Evolutionary conservation across 805 yeast species (phyloP).

Genomic region (Wickerhamomyces sydowiorum): DNA sequence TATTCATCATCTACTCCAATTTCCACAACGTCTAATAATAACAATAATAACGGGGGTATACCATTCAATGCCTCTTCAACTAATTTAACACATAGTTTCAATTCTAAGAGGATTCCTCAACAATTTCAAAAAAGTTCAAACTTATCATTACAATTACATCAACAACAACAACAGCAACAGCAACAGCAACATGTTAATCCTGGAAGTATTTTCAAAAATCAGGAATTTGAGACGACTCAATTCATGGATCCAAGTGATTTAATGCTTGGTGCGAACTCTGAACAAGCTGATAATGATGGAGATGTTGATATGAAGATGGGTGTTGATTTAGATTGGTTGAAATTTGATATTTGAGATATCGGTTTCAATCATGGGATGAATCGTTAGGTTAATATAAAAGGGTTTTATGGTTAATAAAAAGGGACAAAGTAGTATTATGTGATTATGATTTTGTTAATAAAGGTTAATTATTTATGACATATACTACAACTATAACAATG

Average conservation of each 20-base stretch:
- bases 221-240: slow-evolving; percentile 1
- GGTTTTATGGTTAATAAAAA: too few species aligned
- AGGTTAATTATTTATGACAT: too few species aligned
- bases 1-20: slow-evolving; percentile 5
- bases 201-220: slow-evolving; percentile 8
- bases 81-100: slow-evolving; percentile 20
- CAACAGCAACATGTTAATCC: background rate
- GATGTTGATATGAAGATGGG: slow-evolving; percentile 11
- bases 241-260: slow-evolving; percentile 9
- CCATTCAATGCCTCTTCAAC: slow-evolving; percentile 9
- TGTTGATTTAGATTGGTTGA: slow-evolving; percentile 24
- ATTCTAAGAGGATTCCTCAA: slow-evolving; percentile 24
- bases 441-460: too few species aligned
- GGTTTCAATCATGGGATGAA: too few species aligned
- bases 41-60: too few species aligned
- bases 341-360: slow-evolving; percentile 23
- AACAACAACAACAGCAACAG: background rate
- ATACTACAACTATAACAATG: too few species aligned
- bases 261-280: slow-evolving; percentile 1
- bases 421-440: too few species aligned
- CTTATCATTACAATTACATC: background rate
- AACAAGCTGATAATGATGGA: slow-evolving; percentile 8
- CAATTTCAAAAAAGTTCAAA: slow-evolving; percentile 11
- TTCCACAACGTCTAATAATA: slow-evolving; percentile 10
- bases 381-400: too few species aligned